These are phyloP conservation scores for Mucor velutinosus DNA, from an alignment of 371 early-diverging fungal genomes.

Conservation along the genomic window DNA sequence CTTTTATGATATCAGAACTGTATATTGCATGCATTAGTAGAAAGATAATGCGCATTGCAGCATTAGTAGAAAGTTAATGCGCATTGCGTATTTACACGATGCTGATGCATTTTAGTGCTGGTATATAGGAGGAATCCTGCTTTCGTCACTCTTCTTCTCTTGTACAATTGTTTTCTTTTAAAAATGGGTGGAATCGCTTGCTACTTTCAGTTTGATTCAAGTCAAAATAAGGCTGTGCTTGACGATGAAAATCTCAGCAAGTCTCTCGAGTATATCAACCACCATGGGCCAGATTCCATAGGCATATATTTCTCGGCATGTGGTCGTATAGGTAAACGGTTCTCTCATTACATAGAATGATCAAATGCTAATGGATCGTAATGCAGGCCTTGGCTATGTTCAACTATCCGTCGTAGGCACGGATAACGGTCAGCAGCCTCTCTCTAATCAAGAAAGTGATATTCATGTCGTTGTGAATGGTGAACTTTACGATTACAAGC, in stretches of 20 bases:
- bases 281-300: constrained; percentile 20
- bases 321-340: constrained; percentile 21
- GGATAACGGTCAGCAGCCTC: constrained; percentile 21
- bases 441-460: not conserved
- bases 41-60: no score
- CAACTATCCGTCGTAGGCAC: constrained; percentile 23
- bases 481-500: constrained; percentile 22
- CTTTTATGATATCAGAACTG: no score
- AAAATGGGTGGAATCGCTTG: constrained; percentile 23
- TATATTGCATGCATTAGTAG: no score
- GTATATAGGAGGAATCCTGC: not conserved
- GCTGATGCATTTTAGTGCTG: no score
- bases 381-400: constrained; percentile 19
- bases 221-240: not conserved
- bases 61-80: no score
- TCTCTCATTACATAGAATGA: not conserved
- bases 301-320: constrained; percentile 13
- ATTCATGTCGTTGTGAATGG: constrained; percentile 22
- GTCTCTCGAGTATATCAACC: constrained; percentile 14
- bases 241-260: not conserved
- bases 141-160: not conserved
- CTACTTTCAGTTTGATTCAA: constrained; percentile 21
- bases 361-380: not conserved
- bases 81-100: no score
- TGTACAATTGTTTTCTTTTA: not conserved